Evolutionary conservation across 1,139 yeast species (phyloP), one percentile per base, ranked within the genome.

Genomic region (Saccharomyces hybrid): DNA sequence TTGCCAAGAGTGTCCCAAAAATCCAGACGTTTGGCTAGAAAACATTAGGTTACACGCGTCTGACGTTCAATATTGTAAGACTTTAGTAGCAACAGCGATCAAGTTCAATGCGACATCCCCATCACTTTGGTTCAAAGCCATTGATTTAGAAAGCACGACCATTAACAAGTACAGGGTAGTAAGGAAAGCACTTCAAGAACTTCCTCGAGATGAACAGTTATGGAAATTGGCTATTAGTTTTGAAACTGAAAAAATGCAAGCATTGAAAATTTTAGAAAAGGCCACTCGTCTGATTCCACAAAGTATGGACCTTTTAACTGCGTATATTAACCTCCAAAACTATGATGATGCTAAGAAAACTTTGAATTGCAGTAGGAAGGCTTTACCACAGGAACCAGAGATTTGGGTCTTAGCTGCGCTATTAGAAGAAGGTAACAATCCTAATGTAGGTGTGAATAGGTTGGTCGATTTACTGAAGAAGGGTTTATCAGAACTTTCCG

Each of bases 11-110:
- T 81, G 91, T 57, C 90, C 93, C 0, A 74, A 74, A 50, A 80
- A 75, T 62, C 95, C 84, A 59, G 87, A 82, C 16, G 75, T 90
- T 0, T 93, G 99, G 99, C 69, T 91, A 4, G 96, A 88, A 59
- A 84, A 78, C 64, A 75, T 93, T 9, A 76, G 89, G 49, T 71
- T 91, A n/a, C 84, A 88, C 65, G 71, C 69, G 11, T 68, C 73
- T 14, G 79, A 82, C 38, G 61, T 75, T 2, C 76, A 71, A 48
- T 61, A 73, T 11, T 75, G 84, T 58, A 84, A 81, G 64, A 69
- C 75, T 1, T 75, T 90, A 21, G 83, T 84, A 3, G 80, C 86
- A 0, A 83, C 83, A 53, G 97, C 88, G 0, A 77, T 91, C 4
- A 73, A 75, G 54, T 78, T 73, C 62, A 79, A 83, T 53, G 78